Conservation (phyloP, 306 rosid species). For the Ormosia semicastrata region DNA sequence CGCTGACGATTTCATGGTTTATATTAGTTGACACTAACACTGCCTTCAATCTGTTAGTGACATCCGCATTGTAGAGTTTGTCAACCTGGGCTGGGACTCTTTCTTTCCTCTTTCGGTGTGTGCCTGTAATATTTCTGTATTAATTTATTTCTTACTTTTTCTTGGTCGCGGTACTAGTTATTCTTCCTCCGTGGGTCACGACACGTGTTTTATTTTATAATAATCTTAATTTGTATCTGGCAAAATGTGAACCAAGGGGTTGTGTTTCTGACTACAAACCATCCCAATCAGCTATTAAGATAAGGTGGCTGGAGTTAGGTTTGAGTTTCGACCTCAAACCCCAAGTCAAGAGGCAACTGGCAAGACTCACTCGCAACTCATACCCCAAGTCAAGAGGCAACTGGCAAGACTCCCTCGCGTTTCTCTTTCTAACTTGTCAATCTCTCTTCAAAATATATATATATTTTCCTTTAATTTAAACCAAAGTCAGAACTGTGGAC, state of each 20-base stretch:
- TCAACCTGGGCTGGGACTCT: neutral
- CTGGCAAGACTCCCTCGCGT: neutral
- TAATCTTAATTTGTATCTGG: neutral
- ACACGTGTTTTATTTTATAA: neutral
- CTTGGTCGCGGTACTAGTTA: neutral
- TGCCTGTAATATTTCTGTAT: neutral
- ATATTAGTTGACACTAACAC: too few relatives aligned
- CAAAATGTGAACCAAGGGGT: neutral
- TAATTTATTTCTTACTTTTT: neutral
- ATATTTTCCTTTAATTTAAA: neutral
- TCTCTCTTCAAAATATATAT: neutral
- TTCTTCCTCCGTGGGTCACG: slow-evolving; percentile 22
- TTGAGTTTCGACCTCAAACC: neutral
- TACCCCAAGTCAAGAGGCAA: neutral
- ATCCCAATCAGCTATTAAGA: neutral
- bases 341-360: neutral
- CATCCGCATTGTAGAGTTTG: neutral
- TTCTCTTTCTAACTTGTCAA: neutral
- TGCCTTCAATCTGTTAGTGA: neutral
- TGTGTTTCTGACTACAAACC: neutral
- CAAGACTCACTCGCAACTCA: too few relatives aligned
- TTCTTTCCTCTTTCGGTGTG: neutral
- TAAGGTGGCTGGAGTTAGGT: neutral
- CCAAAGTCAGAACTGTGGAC: slow-evolving; percentile 34
- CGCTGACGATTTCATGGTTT: too few relatives aligned